Evolutionary conservation across 495 filamentous ascomycete species (phyloP), one percentile per base, ranked within the genome.

Genomic region (Penicillium malachiteum): DNA sequence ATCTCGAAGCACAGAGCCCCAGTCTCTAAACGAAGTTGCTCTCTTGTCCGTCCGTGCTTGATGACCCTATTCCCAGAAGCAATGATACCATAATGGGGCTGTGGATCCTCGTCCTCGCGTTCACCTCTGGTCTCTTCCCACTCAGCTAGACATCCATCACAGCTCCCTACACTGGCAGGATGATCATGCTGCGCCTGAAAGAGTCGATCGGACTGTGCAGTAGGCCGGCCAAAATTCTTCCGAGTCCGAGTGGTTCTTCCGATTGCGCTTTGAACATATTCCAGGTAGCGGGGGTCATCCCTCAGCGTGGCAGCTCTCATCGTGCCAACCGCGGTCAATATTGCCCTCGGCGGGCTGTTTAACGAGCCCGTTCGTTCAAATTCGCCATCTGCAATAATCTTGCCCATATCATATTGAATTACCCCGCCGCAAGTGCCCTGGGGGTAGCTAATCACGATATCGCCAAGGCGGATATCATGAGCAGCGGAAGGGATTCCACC

Each of bases 311-410:
- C 40, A 35, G 70, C 63, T 43, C 55, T 57, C 52, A 75, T 55
- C 12, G 17, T 54, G 33, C 33, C 37, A 17, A 71, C 54, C 14
- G 67, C 68, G 17, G 50, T 60, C 46, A 65, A 59, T 32, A 70
- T 35, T n/a, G 54, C 32, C 17, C 38, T 50, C 1, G 69, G 64
- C 18, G 67, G 70, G 39, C 60, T 63, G 53, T 71, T 69, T 32
- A 71, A 40, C 9, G 56, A 60, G 0, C 67, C 69, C 30, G 60
- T 71, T 18, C 60, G 65, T 42, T 77, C 72, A 14, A 81, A 64
- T 60, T 77, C 75, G 34, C 76, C 77, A 32, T n/a, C 35, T 33
- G 17, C 33, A 31, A 32, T n/a, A 26, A 55, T 18, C 21, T 55
- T 55, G 3, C 43, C 43, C 16, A 30, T 48, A 48, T 55, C 52